phyloP scores from a whole-genome alignment of 208 protist genomes.

The Crithidia expoeki region DNA sequence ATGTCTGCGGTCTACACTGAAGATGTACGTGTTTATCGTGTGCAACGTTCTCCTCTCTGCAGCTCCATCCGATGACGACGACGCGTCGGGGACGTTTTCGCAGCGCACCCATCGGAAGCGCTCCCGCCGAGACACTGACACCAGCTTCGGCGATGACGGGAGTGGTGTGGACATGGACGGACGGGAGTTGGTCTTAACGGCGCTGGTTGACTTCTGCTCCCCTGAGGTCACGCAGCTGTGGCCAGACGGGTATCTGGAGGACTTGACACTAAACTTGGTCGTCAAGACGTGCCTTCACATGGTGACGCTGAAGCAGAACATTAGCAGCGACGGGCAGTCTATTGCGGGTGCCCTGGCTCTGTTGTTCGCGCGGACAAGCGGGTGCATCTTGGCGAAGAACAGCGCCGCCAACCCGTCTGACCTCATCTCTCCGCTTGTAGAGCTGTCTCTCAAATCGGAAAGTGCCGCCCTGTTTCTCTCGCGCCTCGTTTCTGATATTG shows the following conservation, averaged over 20 bases:
- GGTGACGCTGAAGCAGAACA: slow-evolving; percentile 87
- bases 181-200: slow-evolving; percentile 81
- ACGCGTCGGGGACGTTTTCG: slow-evolving; percentile 14
- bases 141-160: slow-evolving; percentile 82
- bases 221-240: slow-evolving; percentile 69
- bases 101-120: slow-evolving; percentile 56
- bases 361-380: slow-evolving; percentile 65
- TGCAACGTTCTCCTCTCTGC: slow-evolving; percentile 73
- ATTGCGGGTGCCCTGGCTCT: slow-evolving; percentile 70
- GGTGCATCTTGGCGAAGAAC: slow-evolving; percentile 53
- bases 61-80: slow-evolving; percentile 60
- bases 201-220: slow-evolving; percentile 77
- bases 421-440: slow-evolving; percentile 76
- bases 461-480: slow-evolving; percentile 75
- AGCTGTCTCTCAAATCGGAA: slow-evolving; percentile 79
- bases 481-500: slow-evolving; percentile 75
- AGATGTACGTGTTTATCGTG: slow-evolving; percentile 85
- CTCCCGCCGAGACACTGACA: slow-evolving; percentile 38
- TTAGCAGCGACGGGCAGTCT: slow-evolving; percentile 73
- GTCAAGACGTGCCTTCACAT: slow-evolving; percentile 78
- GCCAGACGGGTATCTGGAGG: slow-evolving; percentile 56
- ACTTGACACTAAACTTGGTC: slow-evolving; percentile 64
- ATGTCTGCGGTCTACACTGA: slow-evolving; percentile 82
- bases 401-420: slow-evolving; percentile 44
- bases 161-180: slow-evolving; percentile 91